phyloP scores from a whole-genome alignment of 2,329 filamentous ascomycete genomes.

The Trichoderma arundinaceum region DNA sequence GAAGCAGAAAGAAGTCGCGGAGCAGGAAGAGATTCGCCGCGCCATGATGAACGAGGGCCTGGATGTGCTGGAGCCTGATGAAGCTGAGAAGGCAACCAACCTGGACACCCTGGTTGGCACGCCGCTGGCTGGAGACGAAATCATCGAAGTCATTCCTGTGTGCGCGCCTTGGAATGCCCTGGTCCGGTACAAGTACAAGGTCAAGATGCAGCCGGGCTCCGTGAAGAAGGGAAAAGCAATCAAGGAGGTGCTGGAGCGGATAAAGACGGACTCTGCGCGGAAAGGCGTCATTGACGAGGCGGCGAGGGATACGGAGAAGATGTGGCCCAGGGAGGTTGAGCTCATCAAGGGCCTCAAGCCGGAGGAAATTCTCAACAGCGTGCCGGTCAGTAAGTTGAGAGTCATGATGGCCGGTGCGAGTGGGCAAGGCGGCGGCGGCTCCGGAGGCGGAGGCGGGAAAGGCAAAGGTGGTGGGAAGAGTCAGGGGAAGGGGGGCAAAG shows the following conservation, averaged over 20 bases:
- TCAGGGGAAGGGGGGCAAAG: slow-evolving; percentile 45
- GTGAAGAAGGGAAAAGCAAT: slow-evolving; percentile 95
- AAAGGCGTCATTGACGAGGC: slow-evolving; percentile 67
- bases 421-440: slow-evolving; percentile 47
- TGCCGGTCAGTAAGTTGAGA: slow-evolving; percentile 80
- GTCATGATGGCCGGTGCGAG: slow-evolving; percentile 73
- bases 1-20: slow-evolving; percentile 75
- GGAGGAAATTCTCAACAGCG: slow-evolving; percentile 78
- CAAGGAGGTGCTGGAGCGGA: slow-evolving; percentile 84
- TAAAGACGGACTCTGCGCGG: slow-evolving; percentile 68
- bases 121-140: slow-evolving; percentile 81
- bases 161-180: slow-evolving; percentile 70
- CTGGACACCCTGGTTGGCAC: slow-evolving; percentile 78
- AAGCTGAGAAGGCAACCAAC: slow-evolving; percentile 58
- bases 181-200: slow-evolving; percentile 84
- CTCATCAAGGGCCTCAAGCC: slow-evolving; percentile 80
- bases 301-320: slow-evolving; percentile 69
- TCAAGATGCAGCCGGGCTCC: slow-evolving; percentile 87
- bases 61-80: slow-evolving; percentile 65
- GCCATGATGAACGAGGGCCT: slow-evolving; percentile 64
- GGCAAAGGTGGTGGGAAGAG: slow-evolving; percentile 35
- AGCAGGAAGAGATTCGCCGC: slow-evolving; percentile 73
- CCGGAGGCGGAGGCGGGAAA: slow-evolving; percentile 43
- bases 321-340: slow-evolving; percentile 88
- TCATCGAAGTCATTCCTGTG: slow-evolving; percentile 68